These are phyloP conservation scores for Alternaria panax DNA, from an alignment of 2,329 filamentous ascomycete species.

Conservation along the genomic window DNA sequence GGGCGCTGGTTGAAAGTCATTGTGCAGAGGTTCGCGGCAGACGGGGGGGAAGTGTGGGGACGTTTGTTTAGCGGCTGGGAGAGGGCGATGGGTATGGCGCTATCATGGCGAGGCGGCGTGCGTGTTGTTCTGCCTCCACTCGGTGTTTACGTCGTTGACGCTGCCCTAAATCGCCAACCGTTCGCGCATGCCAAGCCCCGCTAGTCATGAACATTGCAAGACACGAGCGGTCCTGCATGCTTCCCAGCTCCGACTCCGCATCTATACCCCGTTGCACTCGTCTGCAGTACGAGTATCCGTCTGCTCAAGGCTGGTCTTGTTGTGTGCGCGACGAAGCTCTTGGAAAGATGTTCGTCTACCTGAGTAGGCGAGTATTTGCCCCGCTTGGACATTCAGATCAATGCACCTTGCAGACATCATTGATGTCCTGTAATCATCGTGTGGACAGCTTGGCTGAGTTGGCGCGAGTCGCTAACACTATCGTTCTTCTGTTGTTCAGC, in stretches of 20 bases:
- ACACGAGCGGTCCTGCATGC: background rate
- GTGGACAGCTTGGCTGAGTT: background rate
- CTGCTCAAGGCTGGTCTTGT: background rate
- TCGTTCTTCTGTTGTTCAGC: background rate
- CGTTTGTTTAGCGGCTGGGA: conserved; percentile 29
- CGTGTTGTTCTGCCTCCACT: conserved; percentile 26
- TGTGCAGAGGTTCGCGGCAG: conserved; percentile 10
- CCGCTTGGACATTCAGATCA: background rate
- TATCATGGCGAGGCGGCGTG: conserved; percentile 42
- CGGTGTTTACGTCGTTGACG: conserved; percentile 19
- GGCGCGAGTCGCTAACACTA: too few species aligned
- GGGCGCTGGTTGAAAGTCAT: conserved; percentile 42
- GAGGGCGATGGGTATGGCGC: conserved; percentile 24
- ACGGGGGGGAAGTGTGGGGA: conserved; percentile 5
- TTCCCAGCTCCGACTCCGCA: background rate
- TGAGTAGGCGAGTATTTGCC: background rate
- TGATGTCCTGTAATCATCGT: background rate
- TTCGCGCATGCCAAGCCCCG: conserved; percentile 23
- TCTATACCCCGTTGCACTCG: background rate
- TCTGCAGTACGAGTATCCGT: background rate
- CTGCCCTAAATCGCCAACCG: conserved; percentile 25
- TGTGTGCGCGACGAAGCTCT: too few species aligned
- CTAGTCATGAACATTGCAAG: conserved; percentile 12
- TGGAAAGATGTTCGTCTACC: background rate
- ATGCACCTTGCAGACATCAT: background rate